Evolutionary conservation across 768 basidiomycete genomes (phyloP), one percentile per base, ranked within the genome.

Genomic region (Leccinum variicolor): DNA sequence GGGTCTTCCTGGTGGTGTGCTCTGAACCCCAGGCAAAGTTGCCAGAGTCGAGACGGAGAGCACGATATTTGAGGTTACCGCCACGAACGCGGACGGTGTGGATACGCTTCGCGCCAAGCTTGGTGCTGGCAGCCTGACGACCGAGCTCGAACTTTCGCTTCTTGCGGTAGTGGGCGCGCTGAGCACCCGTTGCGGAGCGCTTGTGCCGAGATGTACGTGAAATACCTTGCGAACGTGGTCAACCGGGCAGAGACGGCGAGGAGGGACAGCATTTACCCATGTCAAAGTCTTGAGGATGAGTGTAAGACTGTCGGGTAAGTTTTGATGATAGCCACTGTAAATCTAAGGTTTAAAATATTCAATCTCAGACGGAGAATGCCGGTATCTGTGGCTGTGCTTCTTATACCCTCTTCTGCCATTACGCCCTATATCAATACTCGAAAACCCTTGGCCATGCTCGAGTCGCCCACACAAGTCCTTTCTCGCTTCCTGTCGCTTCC

Each of bases 71-170:
- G 75, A 84, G 63, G 82, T 94, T 98, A 57, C 97, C 97, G 62
- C 97, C 97, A 70, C 97, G 92, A 39, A 89, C 88, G 70, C 97
- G 92, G 62, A 99, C 94, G 55, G 85, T 84, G 80, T 98, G 97
- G 69, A 99, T 79, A 60, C 97, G 92, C 82, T 98, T 98, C 55
- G 88, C 71, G 52, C 97, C 95, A 64, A 99, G 87, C 82, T 92
- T 98, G 73, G 97, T 99, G 84, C 80, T 94, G 66, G 97, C 97
- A 57, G 97, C 81, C 75, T 98, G 97, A 74, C 97, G 94, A 74
- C 96, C 97, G 70, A 98, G 87, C 84, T 99, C 97, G 79, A 98
- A 98, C 82, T 98, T 98, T 89, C 97, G 88, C 92, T 98, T 99
- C 86, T 99, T 99, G 84, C 96, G 93, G 81, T 94, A 96, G 80